These are phyloP conservation scores for Globisporangium takayamanum DNA, from an alignment of 352 stramenopile genomes.

Conservation along the genomic window DNA sequence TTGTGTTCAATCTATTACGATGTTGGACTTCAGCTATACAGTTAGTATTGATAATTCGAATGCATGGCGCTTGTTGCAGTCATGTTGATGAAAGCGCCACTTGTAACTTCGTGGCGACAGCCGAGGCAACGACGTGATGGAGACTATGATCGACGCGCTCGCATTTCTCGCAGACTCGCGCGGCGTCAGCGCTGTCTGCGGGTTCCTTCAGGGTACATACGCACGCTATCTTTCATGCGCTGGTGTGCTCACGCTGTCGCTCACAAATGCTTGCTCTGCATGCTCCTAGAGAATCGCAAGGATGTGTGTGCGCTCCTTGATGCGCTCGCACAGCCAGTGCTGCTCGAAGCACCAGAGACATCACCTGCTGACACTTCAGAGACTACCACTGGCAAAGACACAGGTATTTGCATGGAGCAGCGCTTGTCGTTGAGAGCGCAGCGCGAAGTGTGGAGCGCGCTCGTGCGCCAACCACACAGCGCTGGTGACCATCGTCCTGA, in stretches of 20 bases:
- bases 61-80: neutral
- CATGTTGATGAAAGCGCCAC: neutral
- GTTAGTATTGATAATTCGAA: neutral
- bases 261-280: neutral
- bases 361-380: neutral
- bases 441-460: constrained; percentile 54
- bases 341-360: constrained; percentile 5
- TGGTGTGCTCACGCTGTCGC: no score
- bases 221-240: neutral
- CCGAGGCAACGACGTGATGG: neutral
- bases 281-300: constrained; percentile 30
- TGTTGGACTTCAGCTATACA: neutral
- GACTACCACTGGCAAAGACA: constrained; percentile 2
- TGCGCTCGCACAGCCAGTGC: constrained; percentile 20
- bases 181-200: constrained; percentile 34
- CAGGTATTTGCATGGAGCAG: constrained; percentile 39
- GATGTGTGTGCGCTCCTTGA: constrained; percentile 22
- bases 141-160: constrained; percentile 10
- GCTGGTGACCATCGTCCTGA: neutral
- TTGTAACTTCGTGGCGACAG: neutral
- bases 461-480: constrained; percentile 16
- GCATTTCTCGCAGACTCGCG: constrained; percentile 28
- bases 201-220: constrained; percentile 28
- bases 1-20: neutral
- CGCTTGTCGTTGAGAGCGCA: constrained; percentile 28